These are phyloP conservation scores for Lactarius pseudohatsudake DNA, from an alignment of 768 basidiomycete genomes.

Conservation along the genomic window DNA sequence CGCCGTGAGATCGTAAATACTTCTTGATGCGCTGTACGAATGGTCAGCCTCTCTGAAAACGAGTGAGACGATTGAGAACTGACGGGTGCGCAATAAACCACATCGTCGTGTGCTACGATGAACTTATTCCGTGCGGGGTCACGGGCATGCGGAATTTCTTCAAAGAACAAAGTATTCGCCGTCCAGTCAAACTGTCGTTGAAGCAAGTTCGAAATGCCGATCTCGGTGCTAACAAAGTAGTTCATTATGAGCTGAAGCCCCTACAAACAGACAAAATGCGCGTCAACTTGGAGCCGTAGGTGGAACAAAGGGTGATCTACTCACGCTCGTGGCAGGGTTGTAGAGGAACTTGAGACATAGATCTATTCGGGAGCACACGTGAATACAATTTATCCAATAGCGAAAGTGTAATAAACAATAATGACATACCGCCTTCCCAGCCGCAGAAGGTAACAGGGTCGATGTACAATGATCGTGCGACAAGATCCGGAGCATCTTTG, in stretches of 20 bases:
- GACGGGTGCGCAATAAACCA: slow-evolving; percentile 73
- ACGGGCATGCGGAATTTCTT: slow-evolving; percentile 80
- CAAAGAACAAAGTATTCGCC: slow-evolving; percentile 85
- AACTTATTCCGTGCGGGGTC: slow-evolving; percentile 68
- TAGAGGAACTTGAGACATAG: slow-evolving; percentile 93
- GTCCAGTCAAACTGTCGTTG: slow-evolving; percentile 85
- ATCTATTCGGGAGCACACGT: slow-evolving; percentile 45
- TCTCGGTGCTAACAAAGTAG: slow-evolving; percentile 85
- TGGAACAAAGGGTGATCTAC: slow-evolving; percentile 31
- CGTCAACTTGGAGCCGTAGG: slow-evolving; percentile 12
- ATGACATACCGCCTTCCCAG: slow-evolving; percentile 83
- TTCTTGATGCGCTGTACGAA: slow-evolving; percentile 59
- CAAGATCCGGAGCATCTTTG: slow-evolving; percentile 69
- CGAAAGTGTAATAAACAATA: neutral
- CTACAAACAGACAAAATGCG: slow-evolving; percentile 39
- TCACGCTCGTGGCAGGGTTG: slow-evolving; percentile 59
- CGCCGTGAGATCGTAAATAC: slow-evolving; percentile 75
- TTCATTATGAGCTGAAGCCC: slow-evolving; percentile 77
- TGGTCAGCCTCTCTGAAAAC: slow-evolving; percentile 1
- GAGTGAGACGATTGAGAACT: slow-evolving; percentile 20
- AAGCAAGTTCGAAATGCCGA: slow-evolving; percentile 84
- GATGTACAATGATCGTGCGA: slow-evolving; percentile 80
- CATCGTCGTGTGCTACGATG: slow-evolving; percentile 80
- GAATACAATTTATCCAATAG: neutral
- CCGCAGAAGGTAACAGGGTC: slow-evolving; percentile 90